Base-by-base conservation (phyloP, 176 grass and related monocot genomes). In the Musa itinerans region DNA sequence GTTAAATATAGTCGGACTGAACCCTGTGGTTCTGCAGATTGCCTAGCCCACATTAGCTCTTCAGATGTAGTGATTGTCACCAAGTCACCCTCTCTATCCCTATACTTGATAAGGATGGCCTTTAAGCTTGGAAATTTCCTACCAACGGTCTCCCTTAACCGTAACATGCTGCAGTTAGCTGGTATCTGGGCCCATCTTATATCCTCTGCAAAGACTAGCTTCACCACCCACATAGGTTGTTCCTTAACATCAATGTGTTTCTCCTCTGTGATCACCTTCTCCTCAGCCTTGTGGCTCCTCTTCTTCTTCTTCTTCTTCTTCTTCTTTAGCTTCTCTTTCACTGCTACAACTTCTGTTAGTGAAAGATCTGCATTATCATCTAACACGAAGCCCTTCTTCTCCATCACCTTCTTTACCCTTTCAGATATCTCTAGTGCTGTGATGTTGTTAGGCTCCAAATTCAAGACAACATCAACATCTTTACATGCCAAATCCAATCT, bases 51-150 rank as follows among this genome's bases (percentile, higher is more conserved):
- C 53, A 77, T 82, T 24, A 98, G 71, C 59, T 98, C 94, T 75
- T 98, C 82, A 0, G 84, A 65, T 49, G 90, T 80, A 11, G 94
- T 93, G 79, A 98, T 93, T 25, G 94, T 98, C 66, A 93, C 90
- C 75, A 98, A 84, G 75, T 98, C 94, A 9, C 90, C 94, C 73
- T 98, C 90, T 77, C 71, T 98, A 78, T 98, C 94, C 78, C 82
- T 89, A 57, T 93, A 93, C 72, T 98, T 98, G 73, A 98, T 74
- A 74, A 93, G 84, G 79, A 90, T 78, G 17, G 80, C 78, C 81
- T 85, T 98, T 54, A 91, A 73, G 19, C 90, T 79, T 0, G 90
- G 88, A 83, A 93, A 98, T 83, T 93, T 98, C 80, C 82, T 76
- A 23, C 79, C 75, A 64, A 93, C 88, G 0, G 85, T 80, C 73